These are phyloP conservation scores for Diaporthe nobilis DNA, from an alignment of 2,329 filamentous ascomycete genomes.

Conservation along the genomic window DNA sequence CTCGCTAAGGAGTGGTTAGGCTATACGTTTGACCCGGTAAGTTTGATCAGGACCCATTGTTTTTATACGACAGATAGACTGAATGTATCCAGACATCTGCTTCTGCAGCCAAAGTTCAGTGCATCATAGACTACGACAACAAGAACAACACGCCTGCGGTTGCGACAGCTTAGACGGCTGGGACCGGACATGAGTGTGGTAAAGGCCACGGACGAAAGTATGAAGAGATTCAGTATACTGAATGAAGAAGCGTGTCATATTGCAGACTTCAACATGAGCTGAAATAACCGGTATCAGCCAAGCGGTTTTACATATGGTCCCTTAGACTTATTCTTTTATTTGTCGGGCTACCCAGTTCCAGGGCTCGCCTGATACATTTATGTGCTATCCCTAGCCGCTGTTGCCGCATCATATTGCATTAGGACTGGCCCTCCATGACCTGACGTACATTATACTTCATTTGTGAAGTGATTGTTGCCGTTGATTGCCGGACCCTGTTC, in stretches of 20 bases:
- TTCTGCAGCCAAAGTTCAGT: constrained; percentile 38
- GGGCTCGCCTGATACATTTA: neutral
- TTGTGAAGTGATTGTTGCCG: neutral
- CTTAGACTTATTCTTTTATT: neutral
- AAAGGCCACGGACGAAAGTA: neutral
- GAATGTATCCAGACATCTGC: constrained; percentile 25
- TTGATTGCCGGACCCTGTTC: neutral
- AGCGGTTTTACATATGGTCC: too few relatives aligned
- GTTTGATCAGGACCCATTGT: constrained; percentile 45
- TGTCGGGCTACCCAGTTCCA: neutral
- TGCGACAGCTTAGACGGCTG: neutral
- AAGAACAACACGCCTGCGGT: neutral
- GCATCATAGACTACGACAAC: constrained; percentile 38
- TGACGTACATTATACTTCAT: neutral
- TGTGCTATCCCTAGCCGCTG: neutral
- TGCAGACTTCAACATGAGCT: neutral
- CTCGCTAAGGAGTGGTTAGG: constrained; percentile 86
- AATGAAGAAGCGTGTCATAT: neutral
- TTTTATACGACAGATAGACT: neutral
- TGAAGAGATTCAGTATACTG: too few relatives aligned
- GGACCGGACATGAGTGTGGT: neutral
- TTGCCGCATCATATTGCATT: neutral
- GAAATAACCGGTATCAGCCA: neutral
- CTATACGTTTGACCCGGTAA: constrained; percentile 79
- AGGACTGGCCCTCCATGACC: neutral